Conservation (phyloP, 306 rosid genomes). For the Vicia villosa region DNA sequence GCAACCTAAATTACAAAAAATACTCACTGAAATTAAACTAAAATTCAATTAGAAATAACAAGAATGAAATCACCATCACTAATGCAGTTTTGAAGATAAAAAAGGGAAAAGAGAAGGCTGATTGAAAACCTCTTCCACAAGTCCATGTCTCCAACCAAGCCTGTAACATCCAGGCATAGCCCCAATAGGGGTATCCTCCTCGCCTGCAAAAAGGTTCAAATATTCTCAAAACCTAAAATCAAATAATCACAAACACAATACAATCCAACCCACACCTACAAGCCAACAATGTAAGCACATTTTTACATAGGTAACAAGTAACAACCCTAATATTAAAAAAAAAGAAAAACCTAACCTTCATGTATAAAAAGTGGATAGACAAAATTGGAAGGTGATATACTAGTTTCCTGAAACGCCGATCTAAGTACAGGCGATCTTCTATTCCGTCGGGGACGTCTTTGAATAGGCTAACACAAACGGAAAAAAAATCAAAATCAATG, state of each 20-base stretch:
- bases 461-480: conserved; percentile 56
- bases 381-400: conserved; percentile 77
- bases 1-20: conserved; percentile 69
- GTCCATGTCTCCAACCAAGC: conserved; percentile 99
- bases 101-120: conserved; percentile 6
- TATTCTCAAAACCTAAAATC: conserved; percentile 30
- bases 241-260: conserved; percentile 4
- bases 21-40: conserved; percentile 23
- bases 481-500: background rate
- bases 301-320: background rate
- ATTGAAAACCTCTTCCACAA: conserved; percentile 75
- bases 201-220: conserved; percentile 59
- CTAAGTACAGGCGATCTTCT: conserved; percentile 64
- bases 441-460: conserved; percentile 86
- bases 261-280: background rate
- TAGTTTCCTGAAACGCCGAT: conserved; percentile 88
- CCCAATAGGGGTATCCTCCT: conserved; percentile 87
- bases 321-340: background rate
- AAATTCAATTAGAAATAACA: conserved; percentile 9
- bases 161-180: conserved; percentile 99
- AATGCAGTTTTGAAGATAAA: conserved; percentile 13
- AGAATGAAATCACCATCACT: conserved; percentile 20
- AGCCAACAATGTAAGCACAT: background rate
- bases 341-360: conserved; percentile 64
- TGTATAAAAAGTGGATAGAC: conserved; percentile 95